Evolutionary conservation across 768 basidiomycete genomes (phyloP).

Genomic region (Imleria badia): DNA sequence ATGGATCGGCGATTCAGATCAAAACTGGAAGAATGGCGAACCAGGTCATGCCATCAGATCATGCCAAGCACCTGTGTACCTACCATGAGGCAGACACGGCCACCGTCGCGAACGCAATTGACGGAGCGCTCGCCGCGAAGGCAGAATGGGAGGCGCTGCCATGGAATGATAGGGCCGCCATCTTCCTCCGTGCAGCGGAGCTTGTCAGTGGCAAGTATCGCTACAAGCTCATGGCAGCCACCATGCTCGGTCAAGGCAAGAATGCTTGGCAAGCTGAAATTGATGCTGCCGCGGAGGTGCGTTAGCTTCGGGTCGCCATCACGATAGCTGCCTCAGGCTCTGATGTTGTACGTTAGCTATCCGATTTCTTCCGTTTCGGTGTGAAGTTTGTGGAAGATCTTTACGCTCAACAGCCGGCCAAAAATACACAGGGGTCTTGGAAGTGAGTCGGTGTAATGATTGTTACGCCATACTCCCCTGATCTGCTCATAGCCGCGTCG

Average conservation of each 20-base stretch:
- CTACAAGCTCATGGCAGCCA: slow-evolving; percentile 92
- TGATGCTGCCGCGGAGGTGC: slow-evolving; percentile 95
- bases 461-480: not conserved
- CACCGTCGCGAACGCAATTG: slow-evolving; percentile 76
- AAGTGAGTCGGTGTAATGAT: slow-evolving; percentile 60
- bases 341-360: slow-evolving; percentile 45
- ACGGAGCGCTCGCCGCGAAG: slow-evolving; percentile 85
- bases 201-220: slow-evolving; percentile 94
- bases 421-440: slow-evolving; percentile 87
- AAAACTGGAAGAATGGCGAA: slow-evolving; percentile 76
- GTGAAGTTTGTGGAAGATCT: slow-evolving; percentile 97
- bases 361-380: slow-evolving; percentile 95
- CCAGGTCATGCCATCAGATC: slow-evolving; percentile 85
- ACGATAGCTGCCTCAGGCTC: not conserved
- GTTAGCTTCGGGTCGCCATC: slow-evolving; percentile 17
- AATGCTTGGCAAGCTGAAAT: slow-evolving; percentile 99
- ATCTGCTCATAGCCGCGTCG: slow-evolving; percentile 66
- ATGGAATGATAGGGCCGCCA: slow-evolving; percentile 96
- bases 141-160: slow-evolving; percentile 90
- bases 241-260: slow-evolving; percentile 98
- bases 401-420: slow-evolving; percentile 85
- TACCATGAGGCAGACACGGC: slow-evolving; percentile 88
- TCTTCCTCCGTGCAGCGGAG: slow-evolving; percentile 98
- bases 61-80: slow-evolving; percentile 73
- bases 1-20: slow-evolving; percentile 45